phyloP scores from a whole-genome alignment of 371 early-diverging fungal species.

The Zychaea mexicana region DNA sequence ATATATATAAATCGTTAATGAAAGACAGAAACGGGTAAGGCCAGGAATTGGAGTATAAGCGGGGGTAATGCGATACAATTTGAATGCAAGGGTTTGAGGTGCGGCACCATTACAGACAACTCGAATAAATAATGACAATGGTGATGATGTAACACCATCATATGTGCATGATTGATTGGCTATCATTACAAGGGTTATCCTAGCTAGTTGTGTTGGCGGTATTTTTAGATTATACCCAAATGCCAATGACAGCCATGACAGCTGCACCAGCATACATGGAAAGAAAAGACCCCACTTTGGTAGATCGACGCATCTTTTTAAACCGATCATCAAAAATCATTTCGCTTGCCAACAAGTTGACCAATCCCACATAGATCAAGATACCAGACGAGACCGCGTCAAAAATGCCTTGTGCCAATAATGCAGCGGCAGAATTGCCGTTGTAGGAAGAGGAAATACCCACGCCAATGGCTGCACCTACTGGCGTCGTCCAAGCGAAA shows the following conservation, averaged over 20 bases:
- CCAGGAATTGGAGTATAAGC: no score
- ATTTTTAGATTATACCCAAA: slow-evolving; percentile 55
- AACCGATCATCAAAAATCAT: slow-evolving; percentile 62
- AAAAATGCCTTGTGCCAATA: slow-evolving; percentile 27
- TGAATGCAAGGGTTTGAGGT: neutral
- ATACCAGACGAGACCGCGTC: slow-evolving; percentile 69
- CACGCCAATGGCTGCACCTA: slow-evolving; percentile 81
- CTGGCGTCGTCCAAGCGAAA: slow-evolving; percentile 68
- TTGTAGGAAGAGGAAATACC: slow-evolving; percentile 63
- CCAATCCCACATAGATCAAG: slow-evolving; percentile 75
- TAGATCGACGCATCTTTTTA: slow-evolving; percentile 30
- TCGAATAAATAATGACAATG: no score
- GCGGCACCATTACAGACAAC: neutral
- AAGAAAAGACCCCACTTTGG: slow-evolving; percentile 53
- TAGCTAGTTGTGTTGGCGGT: no score
- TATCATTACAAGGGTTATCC: no score
- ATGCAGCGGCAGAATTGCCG: slow-evolving; percentile 36
- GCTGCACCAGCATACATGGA: slow-evolving; percentile 66
- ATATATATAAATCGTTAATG: no score
- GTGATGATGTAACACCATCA: neutral
- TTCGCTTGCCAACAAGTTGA: slow-evolving; percentile 74
- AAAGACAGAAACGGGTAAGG: no score
- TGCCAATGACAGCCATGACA: slow-evolving; percentile 71
- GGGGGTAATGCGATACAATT: no score
- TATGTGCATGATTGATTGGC: no score